These are phyloP conservation scores for Solanum tarijense DNA, from an alignment of 257 asterid genomes.

Conservation along the genomic window DNA sequence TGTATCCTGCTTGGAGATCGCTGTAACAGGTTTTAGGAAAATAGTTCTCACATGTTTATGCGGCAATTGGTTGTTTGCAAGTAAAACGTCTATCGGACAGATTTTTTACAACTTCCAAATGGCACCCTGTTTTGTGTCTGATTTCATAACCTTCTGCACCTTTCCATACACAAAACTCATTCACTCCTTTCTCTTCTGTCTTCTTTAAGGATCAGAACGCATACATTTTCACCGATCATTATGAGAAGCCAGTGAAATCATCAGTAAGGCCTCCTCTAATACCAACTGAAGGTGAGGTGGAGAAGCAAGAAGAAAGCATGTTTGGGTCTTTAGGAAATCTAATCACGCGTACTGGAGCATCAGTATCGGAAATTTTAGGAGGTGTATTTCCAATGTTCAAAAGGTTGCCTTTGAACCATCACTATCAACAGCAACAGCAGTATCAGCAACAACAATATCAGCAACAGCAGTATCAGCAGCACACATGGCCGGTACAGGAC, in stretches of 20 bases:
- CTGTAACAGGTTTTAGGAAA: neutral
- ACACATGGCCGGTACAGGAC: conserved; percentile 70
- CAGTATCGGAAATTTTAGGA: conserved; percentile 51
- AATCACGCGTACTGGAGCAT: conserved; percentile 53
- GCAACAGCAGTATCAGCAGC: conserved; percentile 39
- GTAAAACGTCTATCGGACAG: neutral
- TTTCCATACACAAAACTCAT: neutral
- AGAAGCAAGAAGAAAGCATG: conserved; percentile 68
- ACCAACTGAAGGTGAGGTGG: conserved; percentile 62
- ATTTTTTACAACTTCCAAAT: neutral
- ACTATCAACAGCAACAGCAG: conserved; percentile 19
- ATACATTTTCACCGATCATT: conserved; percentile 17
- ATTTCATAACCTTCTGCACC: neutral
- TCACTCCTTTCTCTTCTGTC: conserved; percentile 2
- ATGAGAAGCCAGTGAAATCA: conserved; percentile 50
- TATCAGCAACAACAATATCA: conserved; percentile 1
- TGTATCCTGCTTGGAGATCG: neutral
- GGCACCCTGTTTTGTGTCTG: neutral
- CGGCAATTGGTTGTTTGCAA: neutral
- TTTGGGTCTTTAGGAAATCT: conserved; percentile 51
- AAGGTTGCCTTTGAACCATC: conserved; percentile 30
- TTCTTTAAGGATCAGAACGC: conserved; percentile 30
- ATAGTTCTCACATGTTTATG: neutral
- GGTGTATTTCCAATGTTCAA: conserved; percentile 57
- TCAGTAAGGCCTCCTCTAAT: conserved; percentile 53